phyloP scores from a whole-genome alignment of 495 filamentous ascomycete genomes.

The Xylaria venustula region DNA sequence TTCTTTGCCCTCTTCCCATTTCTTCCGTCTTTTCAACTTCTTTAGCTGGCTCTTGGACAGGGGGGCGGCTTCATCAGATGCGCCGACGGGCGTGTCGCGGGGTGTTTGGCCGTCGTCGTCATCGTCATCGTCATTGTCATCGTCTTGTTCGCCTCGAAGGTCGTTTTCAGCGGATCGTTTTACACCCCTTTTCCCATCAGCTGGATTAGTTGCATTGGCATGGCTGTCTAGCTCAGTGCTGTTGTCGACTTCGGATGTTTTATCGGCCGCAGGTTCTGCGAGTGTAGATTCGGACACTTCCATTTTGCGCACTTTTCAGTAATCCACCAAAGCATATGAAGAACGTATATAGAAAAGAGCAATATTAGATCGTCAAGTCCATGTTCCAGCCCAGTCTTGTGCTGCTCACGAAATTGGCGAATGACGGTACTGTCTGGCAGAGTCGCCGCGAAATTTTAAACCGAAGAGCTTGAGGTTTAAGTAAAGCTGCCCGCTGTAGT shows the following conservation, averaged over 20 bases:
- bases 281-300: not conserved
- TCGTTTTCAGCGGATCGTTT: conserved; percentile 15
- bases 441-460: conserved; percentile 3
- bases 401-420: too few species aligned
- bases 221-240: not conserved
- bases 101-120: not conserved
- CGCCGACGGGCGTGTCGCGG: not conserved
- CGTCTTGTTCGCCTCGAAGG: too few species aligned
- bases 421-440: too few species aligned
- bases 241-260: not conserved
- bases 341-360: too few species aligned
- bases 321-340: too few species aligned
- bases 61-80: conserved; percentile 22
- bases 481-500: not conserved
- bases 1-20: conserved; percentile 67
- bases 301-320: conserved; percentile 1
- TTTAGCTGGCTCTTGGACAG: conserved; percentile 83
- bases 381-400: too few species aligned
- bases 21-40: conserved; percentile 61
- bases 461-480: not conserved
- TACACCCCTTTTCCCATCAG: not conserved
- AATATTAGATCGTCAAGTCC: too few species aligned
- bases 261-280: not conserved
- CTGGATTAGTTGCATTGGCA: not conserved
- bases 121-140: not conserved